Evolutionary conservation across 768 basidiomycete species (phyloP), one percentile per base, ranked within the genome.

Genomic region (Paxillus ammoniavirescens): DNA sequence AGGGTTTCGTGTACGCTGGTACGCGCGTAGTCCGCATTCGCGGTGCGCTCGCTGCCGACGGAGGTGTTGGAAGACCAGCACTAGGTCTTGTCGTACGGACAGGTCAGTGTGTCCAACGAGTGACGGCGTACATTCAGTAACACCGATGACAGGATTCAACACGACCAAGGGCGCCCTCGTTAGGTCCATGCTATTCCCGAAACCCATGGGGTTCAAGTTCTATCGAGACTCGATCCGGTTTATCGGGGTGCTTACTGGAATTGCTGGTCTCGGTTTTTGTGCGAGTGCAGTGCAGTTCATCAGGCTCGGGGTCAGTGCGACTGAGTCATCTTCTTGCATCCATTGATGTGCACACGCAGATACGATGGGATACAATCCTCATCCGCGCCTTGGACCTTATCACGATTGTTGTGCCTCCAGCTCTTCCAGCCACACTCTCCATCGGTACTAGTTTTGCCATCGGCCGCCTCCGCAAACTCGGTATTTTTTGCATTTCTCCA

Each of bases 131-230:
- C 5, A n/a, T 28, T n/a, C 28, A 26, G 47, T 61, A 45, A 67
- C 17, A 42, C 43, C 17, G n/a, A 40, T 57, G 49, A 49, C 47
- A 86, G 89, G 91, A 1, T 98, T 98, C 73, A 93, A 91, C 68
- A 99, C 97, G 2, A 99, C 97, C 5, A 98, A 98, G 72, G 97
- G 97, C 15, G 90, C 96, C 1, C 76, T 99, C 21, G 84, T 98
- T 21, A 82, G 97, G 21, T 98, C 96, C 0, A 99, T 99, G 96
- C 77, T 99, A 14, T 99, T 95, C 74, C 97, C 97, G 0, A 98
- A 97, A 65, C 95, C 96, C 0, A 94, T 97, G 57, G 96, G 94
- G 0, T 99, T 99, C 83, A 97, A 97, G 69, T 98, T 99, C 73
- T 98, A 98, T 73, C 86, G 87, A 31, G 92, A 94, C 70, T 92